Evolutionary conservation across 169 alveolate genomes (phyloP), one percentile per base, ranked within the genome.

Genomic region (Besnoitia besnoiti): DNA sequence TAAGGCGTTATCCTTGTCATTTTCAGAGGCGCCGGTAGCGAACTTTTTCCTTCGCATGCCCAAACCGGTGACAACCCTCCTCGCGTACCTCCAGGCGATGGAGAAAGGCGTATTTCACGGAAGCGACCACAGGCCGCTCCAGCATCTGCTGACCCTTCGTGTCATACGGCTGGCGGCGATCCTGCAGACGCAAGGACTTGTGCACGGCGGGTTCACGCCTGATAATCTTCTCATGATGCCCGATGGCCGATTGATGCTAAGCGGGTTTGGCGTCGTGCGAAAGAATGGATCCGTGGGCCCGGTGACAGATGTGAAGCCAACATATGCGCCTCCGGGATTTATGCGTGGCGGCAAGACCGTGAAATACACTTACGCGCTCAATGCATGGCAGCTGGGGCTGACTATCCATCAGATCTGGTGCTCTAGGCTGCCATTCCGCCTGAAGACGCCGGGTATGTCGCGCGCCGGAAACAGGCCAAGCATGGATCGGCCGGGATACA

Each of bases 351-450:
- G 44, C n/a, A 16, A 51, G 14, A 51, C 67, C 67, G 67, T 16
- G 24, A 24, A 16, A 14, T 51, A 51, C 67, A 51, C 67, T 24
- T 14, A 14, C 24, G 14, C 67, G 67, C 39, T 75, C 79, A 88
- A 89, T 50, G 80, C 93, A 46, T 89, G 93, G 93, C 47, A 55
- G 16, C 93, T 89, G 27, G 93, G 93, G 16, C 35, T 89, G 61
- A 75, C 93, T 42, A 73, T 76, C 0, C 75, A 75, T 77, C 46
- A 33, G 39, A 21, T 89, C 12, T 89, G 93, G 93, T 89, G 93
- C 47, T 33, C n/a, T 10, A 39, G 49, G 0, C 80, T 40, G 39
- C 92, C 92, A 33, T 42, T 88, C 67, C 14, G 24, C 24, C 67
- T 51, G 67, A 51, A 16, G n/a, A 51, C 67, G 14, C 67, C 67